A percentile compares a stretch with the other conserved stretches of the same genome.
These are phyloP conservation scores for Calamus simplicifolius DNA, from an alignment of 176 grass and related monocot species.

Conservation along the genomic window DNA sequence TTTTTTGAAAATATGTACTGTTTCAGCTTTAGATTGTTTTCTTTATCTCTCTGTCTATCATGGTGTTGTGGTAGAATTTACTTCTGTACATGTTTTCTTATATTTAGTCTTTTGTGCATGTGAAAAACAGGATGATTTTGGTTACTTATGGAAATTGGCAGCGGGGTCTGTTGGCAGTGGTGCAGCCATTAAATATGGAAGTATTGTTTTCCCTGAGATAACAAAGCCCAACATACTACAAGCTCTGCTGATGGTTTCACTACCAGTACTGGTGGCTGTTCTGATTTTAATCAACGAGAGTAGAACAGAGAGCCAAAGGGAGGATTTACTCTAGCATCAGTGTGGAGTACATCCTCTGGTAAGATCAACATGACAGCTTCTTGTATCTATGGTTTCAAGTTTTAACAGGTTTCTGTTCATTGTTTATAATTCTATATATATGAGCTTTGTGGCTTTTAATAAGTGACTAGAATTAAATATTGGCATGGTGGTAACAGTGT, in stretches of 20 bases:
- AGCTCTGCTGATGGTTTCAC: constrained; percentile 62
- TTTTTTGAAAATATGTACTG: too few relatives aligned
- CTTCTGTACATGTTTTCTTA: not conserved
- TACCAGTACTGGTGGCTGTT: constrained; percentile 49
- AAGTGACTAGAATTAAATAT: too few relatives aligned
- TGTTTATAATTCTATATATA: too few relatives aligned
- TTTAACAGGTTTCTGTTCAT: too few relatives aligned
- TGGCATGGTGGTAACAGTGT: too few relatives aligned
- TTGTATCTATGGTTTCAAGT: too few relatives aligned
- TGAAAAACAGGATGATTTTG: constrained; percentile 41
- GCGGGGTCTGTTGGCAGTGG: constrained; percentile 63
- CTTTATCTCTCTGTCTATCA: too few relatives aligned
- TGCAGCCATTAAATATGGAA: constrained; percentile 73
- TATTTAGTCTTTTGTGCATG: not conserved
- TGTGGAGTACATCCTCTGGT: too few relatives aligned
- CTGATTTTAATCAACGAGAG: constrained; percentile 55
- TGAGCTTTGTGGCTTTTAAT: too few relatives aligned
- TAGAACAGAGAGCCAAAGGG: constrained; percentile 14
- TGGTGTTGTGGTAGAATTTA: not conserved
- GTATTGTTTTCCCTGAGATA: constrained; percentile 62
- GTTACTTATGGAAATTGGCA: constrained; percentile 53
- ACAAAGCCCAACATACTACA: constrained; percentile 61
- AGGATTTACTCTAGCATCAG: constrained; percentile 13
- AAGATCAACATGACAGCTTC: too few relatives aligned
- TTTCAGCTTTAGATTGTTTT: too few relatives aligned